Evolutionary conservation across 371 early-diverging fungal species (phyloP).

Genomic region (Mucor lusitanicus): DNA sequence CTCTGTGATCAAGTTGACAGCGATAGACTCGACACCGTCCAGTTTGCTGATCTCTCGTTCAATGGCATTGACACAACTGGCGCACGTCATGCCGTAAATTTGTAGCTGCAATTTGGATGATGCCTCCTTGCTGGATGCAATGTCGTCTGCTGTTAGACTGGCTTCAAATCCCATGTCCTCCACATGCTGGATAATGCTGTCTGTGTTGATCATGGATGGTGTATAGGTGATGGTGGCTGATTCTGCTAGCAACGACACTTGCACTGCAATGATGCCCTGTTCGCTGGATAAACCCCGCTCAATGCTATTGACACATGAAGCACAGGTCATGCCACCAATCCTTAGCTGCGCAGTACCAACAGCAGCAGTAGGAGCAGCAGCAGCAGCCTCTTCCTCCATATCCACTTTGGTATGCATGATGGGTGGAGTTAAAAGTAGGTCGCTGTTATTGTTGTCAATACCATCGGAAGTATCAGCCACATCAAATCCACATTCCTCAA

Average conservation of each 20-base stretch:
- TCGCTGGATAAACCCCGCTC: constrained; percentile 60
- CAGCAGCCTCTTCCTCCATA: constrained; percentile 67
- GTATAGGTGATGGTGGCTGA: constrained; percentile 48
- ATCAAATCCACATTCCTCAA: constrained; percentile 62
- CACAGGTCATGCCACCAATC: constrained; percentile 82
- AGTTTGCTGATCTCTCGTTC: constrained; percentile 64
- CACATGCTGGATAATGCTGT: not conserved
- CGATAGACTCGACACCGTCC: constrained; percentile 65
- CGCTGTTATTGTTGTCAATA: not conserved
- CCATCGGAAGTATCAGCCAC: constrained; percentile 3
- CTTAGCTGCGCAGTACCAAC: constrained; percentile 5
- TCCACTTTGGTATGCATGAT: constrained; percentile 40
- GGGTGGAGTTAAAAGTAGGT: not conserved
- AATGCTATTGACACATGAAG: constrained; percentile 82
- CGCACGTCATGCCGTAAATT: constrained; percentile 91
- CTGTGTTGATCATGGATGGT: not conserved
- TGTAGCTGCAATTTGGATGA: constrained; percentile 54
- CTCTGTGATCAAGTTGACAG: constrained; percentile 80
- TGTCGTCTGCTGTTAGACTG: constrained; percentile 41
- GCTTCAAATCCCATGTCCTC: constrained; percentile 89
- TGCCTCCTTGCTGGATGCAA: not conserved
- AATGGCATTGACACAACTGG: constrained; percentile 76
- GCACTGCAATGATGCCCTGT: constrained; percentile 56
- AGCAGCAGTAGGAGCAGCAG: not conserved
- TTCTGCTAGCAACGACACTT: constrained; percentile 63